Evolutionary conservation across 108 stramenopile genomes (phyloP).

Genomic region (Cylindrotheca closterium): DNA sequence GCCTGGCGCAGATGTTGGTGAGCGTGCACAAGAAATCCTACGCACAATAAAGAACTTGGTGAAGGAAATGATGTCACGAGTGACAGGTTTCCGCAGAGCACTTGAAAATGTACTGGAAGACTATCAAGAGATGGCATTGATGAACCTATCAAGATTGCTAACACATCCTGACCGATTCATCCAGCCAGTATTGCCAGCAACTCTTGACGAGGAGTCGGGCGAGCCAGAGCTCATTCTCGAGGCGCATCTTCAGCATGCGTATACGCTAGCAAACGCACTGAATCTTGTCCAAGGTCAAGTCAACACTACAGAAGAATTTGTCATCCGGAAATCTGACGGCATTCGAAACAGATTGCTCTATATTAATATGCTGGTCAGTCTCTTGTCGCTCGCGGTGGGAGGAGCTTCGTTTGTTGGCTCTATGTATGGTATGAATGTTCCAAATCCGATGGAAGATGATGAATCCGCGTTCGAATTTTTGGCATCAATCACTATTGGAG

Average conservation of each 20-base stretch:
- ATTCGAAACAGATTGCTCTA: conserved; percentile 74
- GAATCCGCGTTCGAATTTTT: conserved; percentile 49
- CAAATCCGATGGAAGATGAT: conserved; percentile 54
- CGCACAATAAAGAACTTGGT: conserved; percentile 74
- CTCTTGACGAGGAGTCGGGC: conserved; percentile 82
- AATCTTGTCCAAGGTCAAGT: conserved; percentile 74
- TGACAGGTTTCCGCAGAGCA: conserved; percentile 77
- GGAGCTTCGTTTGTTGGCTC: conserved; percentile 63
- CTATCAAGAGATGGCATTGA: conserved; percentile 86
- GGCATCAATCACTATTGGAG: conserved; percentile 27
- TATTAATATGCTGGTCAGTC: conserved; percentile 73
- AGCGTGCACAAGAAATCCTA: conserved; percentile 63
- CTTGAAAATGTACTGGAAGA: conserved; percentile 77
- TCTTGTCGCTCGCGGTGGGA: conserved; percentile 54
- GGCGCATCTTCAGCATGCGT: conserved; percentile 70
- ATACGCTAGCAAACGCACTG: conserved; percentile 61
- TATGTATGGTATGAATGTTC: conserved; percentile 84
- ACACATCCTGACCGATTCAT: conserved; percentile 84
- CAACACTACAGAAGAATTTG: conserved; percentile 71
- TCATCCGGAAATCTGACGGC: conserved; percentile 65
- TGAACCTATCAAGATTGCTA: conserved; percentile 79
- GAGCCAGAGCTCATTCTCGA: conserved; percentile 88
- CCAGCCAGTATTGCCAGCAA: conserved; percentile 68
- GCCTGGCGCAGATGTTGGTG: conserved; percentile 22
- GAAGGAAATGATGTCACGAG: conserved; percentile 67